A percentile compares a stretch with the other conserved stretches of the same genome.
These are phyloP conservation scores for Cryphonectria naterciae DNA, from an alignment of 2,329 filamentous ascomycete genomes.

Conservation along the genomic window DNA sequence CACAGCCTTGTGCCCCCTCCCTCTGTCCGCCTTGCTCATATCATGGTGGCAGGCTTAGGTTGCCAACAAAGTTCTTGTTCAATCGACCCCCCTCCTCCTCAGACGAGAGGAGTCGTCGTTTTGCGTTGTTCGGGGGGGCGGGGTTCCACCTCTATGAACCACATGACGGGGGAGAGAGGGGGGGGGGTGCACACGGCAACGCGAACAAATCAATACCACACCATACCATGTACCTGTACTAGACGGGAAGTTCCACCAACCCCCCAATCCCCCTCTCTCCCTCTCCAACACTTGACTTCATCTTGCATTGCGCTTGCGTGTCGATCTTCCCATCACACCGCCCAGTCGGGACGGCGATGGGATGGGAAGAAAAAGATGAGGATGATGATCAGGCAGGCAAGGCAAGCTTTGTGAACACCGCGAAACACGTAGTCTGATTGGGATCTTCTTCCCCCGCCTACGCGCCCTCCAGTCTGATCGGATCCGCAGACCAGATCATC, in stretches of 20 bases:
- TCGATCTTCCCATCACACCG: conserved; percentile 6
- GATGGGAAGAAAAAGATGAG: conserved; percentile 5
- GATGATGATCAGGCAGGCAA: conserved; percentile 2
- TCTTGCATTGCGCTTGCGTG: neutral
- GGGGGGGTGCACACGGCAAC: neutral
- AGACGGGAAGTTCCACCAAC: neutral
- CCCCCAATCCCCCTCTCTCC: too few species aligned
- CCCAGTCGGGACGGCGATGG: neutral
- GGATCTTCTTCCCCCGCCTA: neutral
- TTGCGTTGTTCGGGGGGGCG: neutral
- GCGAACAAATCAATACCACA: too few species aligned
- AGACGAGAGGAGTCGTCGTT: neutral
- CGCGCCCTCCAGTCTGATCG: neutral
- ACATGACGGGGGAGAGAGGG: neutral
- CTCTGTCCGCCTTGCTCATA: neutral
- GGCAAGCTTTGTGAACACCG: neutral
- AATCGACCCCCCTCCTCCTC: neutral
- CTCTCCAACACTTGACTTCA: conserved; percentile 2
- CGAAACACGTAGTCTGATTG: conserved; percentile 4
- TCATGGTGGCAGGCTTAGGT: neutral
- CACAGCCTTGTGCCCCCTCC: conserved; percentile 6
- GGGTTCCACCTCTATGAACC: neutral
- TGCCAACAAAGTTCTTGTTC: neutral
- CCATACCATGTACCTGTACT: neutral
- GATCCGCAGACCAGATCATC: neutral